Percentiles rank a stretch among this genome's conserved stretches.
These are phyloP conservation scores for Zopfia rhizophila DNA, from an alignment of 2,329 filamentous ascomycete genomes.

Conservation along the genomic window DNA sequence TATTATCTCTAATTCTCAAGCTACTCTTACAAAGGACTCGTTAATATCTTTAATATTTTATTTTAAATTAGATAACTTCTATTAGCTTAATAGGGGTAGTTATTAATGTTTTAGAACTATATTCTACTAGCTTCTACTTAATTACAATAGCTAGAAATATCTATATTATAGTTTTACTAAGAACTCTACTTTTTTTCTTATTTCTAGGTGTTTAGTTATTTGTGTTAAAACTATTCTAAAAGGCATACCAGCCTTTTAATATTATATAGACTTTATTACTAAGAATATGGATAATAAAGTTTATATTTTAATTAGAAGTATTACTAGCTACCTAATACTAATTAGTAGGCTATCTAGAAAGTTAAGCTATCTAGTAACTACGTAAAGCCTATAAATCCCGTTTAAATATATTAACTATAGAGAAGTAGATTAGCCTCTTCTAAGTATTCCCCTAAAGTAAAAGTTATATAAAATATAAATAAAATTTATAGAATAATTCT, in stretches of 20 bases:
- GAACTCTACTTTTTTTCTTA: constrained; percentile 4
- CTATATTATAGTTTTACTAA: constrained; percentile 5
- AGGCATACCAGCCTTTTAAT: constrained; percentile 5
- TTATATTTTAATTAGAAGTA: constrained; percentile 8
- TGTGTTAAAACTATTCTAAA: constrained; percentile 3
- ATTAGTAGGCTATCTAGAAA: constrained; percentile 17
- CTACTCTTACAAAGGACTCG: constrained; percentile 18
- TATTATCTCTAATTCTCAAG: constrained; percentile 10
- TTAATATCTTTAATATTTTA: constrained; percentile 31
- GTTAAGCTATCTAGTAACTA: constrained; percentile 6
- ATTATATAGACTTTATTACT: constrained; percentile 8
- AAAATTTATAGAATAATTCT: too few relatives aligned
- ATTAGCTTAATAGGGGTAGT: constrained; percentile 5
- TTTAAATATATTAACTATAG: constrained; percentile 11
- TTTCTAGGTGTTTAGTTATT: not conserved
- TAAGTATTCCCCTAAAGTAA: constrained; percentile 8
- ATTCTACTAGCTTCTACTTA: constrained; percentile 5
- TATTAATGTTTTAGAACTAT: constrained; percentile 12
- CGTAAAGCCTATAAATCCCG: constrained; percentile 8
- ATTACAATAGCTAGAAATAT: not conserved
- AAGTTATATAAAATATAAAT: too few relatives aligned
- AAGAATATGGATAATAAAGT: constrained; percentile 10
- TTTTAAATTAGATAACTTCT: constrained; percentile 11
- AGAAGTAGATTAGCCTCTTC: constrained; percentile 6
- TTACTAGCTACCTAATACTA: constrained; percentile 7